Evolutionary conservation across 345 rosid genomes (phyloP).

Genomic region (Salix arbutifolia): DNA sequence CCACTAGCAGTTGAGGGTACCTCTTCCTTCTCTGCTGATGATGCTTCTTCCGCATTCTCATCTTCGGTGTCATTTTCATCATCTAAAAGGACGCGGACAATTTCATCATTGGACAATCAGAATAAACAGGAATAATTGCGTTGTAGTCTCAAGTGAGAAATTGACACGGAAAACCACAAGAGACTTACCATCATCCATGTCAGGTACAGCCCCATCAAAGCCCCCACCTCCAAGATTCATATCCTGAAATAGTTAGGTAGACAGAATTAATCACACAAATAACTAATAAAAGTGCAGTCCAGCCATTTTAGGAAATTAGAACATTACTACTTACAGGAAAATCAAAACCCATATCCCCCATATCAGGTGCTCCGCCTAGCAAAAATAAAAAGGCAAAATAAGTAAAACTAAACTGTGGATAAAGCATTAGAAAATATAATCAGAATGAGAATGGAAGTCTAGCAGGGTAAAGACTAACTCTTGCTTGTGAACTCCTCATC

Average conservation of each 20-base stretch:
- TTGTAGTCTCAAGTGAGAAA: background rate
- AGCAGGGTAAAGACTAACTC: constrained; percentile 7
- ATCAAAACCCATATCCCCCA: constrained; percentile 35
- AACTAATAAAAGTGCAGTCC: background rate
- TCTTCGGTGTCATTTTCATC: constrained; percentile 36
- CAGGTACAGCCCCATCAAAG: constrained; percentile 12
- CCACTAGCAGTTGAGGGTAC: background rate
- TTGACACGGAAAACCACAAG: background rate
- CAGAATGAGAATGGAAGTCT: background rate
- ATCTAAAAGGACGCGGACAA: constrained; percentile 13
- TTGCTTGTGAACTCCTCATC: constrained; percentile 40
- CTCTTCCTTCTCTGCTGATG: background rate
- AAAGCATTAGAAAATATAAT: background rate
- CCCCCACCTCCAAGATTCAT: constrained; percentile 18
- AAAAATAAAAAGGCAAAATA: background rate
- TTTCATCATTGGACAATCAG: background rate
- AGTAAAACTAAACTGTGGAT: constrained; percentile 7
- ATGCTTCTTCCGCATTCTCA: constrained; percentile 20
- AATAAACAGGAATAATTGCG: background rate
- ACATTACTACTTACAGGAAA: constrained; percentile 32
- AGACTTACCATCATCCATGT: constrained; percentile 25
- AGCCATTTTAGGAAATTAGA: background rate
- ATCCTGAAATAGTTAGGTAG: constrained; percentile 14
- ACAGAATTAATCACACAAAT: background rate
- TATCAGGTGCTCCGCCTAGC: constrained; percentile 10